These are phyloP conservation scores for Neofusicoccum sp. DNA, from an alignment of 2,329 filamentous ascomycete species.

Conservation along the genomic window DNA sequence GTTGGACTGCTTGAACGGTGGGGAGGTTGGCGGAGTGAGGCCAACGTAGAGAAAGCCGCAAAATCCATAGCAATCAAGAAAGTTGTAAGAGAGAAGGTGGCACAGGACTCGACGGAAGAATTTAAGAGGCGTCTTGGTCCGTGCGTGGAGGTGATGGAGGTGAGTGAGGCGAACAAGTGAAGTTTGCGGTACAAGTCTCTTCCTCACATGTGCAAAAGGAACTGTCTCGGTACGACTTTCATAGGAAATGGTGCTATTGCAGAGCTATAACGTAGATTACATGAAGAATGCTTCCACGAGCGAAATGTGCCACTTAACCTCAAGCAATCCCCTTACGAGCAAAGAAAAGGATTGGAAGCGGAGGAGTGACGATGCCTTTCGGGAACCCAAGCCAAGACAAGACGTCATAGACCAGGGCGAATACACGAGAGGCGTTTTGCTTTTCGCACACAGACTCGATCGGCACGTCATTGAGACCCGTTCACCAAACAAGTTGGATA, in stretches of 20 bases:
- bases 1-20: too few relatives aligned
- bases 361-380: slow-evolving; percentile 14
- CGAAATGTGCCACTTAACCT: slow-evolving; percentile 14
- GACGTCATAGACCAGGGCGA: slow-evolving; percentile 11
- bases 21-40: not conserved
- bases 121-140: too few relatives aligned
- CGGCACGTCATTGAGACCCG: slow-evolving; percentile 12
- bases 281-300: not conserved
- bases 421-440: not conserved
- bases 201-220: too few relatives aligned
- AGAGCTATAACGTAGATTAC: not conserved
- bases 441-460: slow-evolving; percentile 19
- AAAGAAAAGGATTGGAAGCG: slow-evolving; percentile 15
- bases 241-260: too few relatives aligned
- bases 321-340: slow-evolving; percentile 11
- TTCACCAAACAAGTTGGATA: not conserved
- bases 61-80: not conserved
- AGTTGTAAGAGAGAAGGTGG: too few relatives aligned
- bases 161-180: too few relatives aligned
- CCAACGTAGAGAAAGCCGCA: not conserved
- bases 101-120: too few relatives aligned
- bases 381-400: slow-evolving; percentile 13
- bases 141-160: too few relatives aligned
- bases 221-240: too few relatives aligned
- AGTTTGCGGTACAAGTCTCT: too few relatives aligned